Conservation (phyloP, 768 basidiomycete species). For the Mycena albidolilacea region DNA sequence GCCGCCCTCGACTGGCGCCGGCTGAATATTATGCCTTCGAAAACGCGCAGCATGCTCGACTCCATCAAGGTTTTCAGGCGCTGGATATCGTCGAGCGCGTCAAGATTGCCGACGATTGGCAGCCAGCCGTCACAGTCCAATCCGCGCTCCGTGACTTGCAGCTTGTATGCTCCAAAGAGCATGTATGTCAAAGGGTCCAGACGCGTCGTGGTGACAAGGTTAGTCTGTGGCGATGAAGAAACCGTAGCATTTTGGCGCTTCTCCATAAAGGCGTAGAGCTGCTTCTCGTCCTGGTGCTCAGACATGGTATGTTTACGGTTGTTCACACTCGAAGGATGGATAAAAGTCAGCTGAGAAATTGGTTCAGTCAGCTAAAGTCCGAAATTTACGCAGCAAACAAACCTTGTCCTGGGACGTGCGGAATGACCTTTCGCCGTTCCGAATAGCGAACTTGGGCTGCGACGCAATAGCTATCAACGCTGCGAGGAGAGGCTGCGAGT, state of each 20-base stretch:
- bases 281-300: slow-evolving; percentile 67
- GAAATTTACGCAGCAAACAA: slow-evolving; percentile 33
- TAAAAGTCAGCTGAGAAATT: slow-evolving; percentile 71
- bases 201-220: slow-evolving; percentile 84
- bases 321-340: slow-evolving; percentile 92
- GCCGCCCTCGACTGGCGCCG: slow-evolving; percentile 52
- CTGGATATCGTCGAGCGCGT: slow-evolving; percentile 87
- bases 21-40: slow-evolving; percentile 81
- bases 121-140: slow-evolving; percentile 94
- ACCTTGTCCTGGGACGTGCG: slow-evolving; percentile 92
- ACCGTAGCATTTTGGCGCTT: slow-evolving; percentile 83
- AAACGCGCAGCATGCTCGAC: slow-evolving; percentile 89
- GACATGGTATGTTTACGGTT: slow-evolving; percentile 67
- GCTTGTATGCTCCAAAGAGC: slow-evolving; percentile 89
- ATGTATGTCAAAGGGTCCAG: slow-evolving; percentile 92
- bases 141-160: slow-evolving; percentile 78
- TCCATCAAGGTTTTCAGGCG: slow-evolving; percentile 86
- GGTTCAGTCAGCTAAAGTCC: slow-evolving; percentile 20
- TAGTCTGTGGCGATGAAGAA: slow-evolving; percentile 68
- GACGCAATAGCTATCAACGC: slow-evolving; percentile 88
- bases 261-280: slow-evolving; percentile 86
- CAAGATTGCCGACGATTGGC: slow-evolving; percentile 81
- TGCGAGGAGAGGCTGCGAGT: slow-evolving; percentile 82
- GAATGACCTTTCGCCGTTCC: slow-evolving; percentile 75
- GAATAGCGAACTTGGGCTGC: slow-evolving; percentile 92